A percentile compares a stretch with the other conserved stretches of the same genome.
Conservation (phyloP, 768 basidiomycete genomes). For the Coprinopsis sp. region DNA sequence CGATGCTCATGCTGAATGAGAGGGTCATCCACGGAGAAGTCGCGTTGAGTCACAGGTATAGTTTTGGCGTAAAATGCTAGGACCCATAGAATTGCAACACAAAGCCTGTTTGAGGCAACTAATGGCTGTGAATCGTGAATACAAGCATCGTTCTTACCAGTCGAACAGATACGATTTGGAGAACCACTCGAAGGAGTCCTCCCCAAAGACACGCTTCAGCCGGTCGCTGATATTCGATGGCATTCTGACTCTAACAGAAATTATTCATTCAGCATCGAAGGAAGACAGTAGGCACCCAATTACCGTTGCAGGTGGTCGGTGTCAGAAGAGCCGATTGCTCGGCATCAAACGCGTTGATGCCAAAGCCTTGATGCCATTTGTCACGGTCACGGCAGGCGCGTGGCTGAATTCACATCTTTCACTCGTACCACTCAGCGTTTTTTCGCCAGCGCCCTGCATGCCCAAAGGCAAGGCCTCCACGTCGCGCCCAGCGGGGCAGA, state of each 20-base stretch:
- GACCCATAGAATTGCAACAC: slow-evolving; percentile 39
- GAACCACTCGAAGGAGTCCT: slow-evolving; percentile 38
- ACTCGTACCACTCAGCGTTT: not conserved
- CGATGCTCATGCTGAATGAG: slow-evolving; percentile 49
- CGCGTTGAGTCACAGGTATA: slow-evolving; percentile 44
- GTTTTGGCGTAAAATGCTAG: slow-evolving; percentile 25
- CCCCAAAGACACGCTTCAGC: slow-evolving; percentile 29
- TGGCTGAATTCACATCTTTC: not conserved
- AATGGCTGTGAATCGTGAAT: not conserved
- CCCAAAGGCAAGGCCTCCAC: slow-evolving; percentile 21
- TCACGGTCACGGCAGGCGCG: not conserved
- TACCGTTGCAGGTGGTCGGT: not conserved
- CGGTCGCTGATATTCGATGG: slow-evolving; percentile 5
- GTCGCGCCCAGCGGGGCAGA: slow-evolving; percentile 41
- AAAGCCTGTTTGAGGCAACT: slow-evolving; percentile 20
- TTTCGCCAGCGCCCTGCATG: slow-evolving; percentile 13
- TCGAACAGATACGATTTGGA: slow-evolving; percentile 47
- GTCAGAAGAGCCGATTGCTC: too few species aligned
- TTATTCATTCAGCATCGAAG: not conserved
- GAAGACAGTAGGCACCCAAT: not conserved
- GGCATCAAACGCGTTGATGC: too few species aligned
- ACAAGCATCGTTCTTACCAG: slow-evolving; percentile 35
- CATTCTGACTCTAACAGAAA: not conserved
- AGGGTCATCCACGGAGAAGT: slow-evolving; percentile 45
- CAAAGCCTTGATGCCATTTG: too few species aligned